Conservation (phyloP, 148 eudicot species). For the Rhododendron kiyosumense region DNA sequence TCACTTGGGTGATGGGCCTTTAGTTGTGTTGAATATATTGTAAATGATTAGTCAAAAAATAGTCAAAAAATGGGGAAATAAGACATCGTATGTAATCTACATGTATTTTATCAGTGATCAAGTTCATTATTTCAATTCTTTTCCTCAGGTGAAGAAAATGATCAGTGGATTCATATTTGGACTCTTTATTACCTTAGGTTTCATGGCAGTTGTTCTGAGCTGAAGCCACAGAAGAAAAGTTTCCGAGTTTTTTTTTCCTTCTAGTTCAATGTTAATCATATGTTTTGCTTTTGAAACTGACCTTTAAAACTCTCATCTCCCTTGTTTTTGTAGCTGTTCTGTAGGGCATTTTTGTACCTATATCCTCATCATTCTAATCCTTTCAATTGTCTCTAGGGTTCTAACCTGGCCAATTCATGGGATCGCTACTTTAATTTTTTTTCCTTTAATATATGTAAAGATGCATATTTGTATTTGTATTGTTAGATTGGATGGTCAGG, state of each 20-base stretch:
- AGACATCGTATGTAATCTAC: background rate
- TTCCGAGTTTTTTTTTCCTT: background rate
- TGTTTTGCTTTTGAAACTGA: background rate
- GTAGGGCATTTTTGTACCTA: background rate
- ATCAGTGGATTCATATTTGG: background rate
- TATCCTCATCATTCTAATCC: background rate
- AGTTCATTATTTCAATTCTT: background rate
- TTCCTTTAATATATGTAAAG: background rate
- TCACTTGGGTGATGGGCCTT: background rate
- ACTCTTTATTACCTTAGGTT: background rate
- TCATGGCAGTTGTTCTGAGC: background rate
- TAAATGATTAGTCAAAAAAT: constrained; percentile 13
- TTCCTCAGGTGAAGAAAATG: background rate
- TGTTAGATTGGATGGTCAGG: background rate
- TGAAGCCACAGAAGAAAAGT: background rate
- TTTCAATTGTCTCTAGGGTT: background rate
- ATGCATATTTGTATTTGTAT: background rate
- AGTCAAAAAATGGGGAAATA: background rate
- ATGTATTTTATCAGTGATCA: background rate
- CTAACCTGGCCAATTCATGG: too few species aligned
- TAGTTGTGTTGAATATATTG: constrained; percentile 7
- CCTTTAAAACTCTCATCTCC: background rate
- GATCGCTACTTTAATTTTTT: background rate
- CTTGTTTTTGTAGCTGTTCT: background rate
- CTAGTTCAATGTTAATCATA: background rate